Percentiles rank a stretch among this genome's conserved stretches.
Conservation (phyloP, 768 basidiomycete species). For the Butyriboletus loyo region DNA sequence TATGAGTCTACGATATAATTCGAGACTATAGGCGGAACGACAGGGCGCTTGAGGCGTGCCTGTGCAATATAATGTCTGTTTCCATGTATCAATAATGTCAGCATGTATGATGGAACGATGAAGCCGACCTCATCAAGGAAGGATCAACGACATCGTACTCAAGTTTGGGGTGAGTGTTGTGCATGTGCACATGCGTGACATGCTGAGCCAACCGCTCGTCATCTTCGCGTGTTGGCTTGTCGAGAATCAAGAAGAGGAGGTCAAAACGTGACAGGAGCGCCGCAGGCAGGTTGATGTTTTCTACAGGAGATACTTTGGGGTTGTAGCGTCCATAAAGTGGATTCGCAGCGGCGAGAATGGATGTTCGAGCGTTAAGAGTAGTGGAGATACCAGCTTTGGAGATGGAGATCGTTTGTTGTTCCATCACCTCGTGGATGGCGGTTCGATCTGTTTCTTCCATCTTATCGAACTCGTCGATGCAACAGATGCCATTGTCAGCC, state of each 20-base stretch:
- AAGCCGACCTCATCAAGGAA: constrained; percentile 74
- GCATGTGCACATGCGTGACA: constrained; percentile 98
- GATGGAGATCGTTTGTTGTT: constrained; percentile 99
- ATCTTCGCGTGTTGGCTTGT: constrained; percentile 92
- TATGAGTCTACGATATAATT: constrained; percentile 94
- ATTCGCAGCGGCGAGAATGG: constrained; percentile 96
- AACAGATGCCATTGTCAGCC: constrained; percentile 99
- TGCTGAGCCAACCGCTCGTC: constrained; percentile 96
- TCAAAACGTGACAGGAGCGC: constrained; percentile 96
- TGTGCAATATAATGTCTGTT: constrained; percentile 90
- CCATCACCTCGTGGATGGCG: constrained; percentile 99
- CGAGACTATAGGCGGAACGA: constrained; percentile 86
- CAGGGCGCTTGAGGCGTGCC: constrained; percentile 84
- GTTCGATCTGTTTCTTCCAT: constrained; percentile 99
- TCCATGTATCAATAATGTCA: constrained; percentile 2
- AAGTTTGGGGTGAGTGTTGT: constrained; percentile 83
- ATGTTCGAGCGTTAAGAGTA: constrained; percentile 95
- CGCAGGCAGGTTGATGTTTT: constrained; percentile 98
- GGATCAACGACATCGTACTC: constrained; percentile 85
- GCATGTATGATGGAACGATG: not conserved
- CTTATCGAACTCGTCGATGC: constrained; percentile 99
- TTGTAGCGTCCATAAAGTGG: constrained; percentile 98
- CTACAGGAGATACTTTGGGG: constrained; percentile 94
- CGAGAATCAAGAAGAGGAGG: constrained; percentile 92
- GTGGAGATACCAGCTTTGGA: constrained; percentile 99